These are phyloP conservation scores for Synchytrium microbalum DNA, from an alignment of 371 early-diverging fungal species.

Conservation along the genomic window DNA sequence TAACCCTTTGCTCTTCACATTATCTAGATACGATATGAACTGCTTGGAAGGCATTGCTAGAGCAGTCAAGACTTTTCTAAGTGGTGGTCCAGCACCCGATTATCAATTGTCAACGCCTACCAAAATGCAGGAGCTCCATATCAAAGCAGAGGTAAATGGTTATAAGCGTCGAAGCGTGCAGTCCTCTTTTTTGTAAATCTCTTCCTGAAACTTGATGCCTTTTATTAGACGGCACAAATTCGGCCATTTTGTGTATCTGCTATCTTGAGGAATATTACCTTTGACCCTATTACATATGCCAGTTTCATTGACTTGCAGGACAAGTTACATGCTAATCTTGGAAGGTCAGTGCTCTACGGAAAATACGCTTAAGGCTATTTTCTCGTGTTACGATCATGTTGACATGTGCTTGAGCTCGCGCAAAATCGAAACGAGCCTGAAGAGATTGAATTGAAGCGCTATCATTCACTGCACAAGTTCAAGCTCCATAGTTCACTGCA, in stretches of 20 bases:
- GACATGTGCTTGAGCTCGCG: conserved; percentile 5
- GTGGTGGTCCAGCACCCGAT: conserved; percentile 53
- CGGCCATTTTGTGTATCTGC: conserved; percentile 93
- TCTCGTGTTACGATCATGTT: background rate
- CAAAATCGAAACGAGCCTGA: conserved; percentile 2
- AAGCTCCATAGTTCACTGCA: background rate
- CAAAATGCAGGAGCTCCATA: conserved; percentile 53
- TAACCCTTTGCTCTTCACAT: no score
- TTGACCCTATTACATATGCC: conserved; percentile 79
- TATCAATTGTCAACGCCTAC: conserved; percentile 55
- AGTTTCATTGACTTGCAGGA: conserved; percentile 99
- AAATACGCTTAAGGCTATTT: no score
- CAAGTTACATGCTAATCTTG: conserved; percentile 96
- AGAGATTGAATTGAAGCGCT: background rate
- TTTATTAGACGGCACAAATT: conserved; percentile 44
- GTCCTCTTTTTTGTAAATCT: background rate
- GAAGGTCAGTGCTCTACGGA: conserved; percentile 52
- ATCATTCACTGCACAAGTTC: background rate
- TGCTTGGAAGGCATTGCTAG: conserved; percentile 92
- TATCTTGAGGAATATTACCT: conserved; percentile 82
- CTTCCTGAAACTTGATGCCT: background rate
- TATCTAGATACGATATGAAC: conserved; percentile 89
- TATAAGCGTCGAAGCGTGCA: background rate
- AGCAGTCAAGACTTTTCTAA: conserved; percentile 76
- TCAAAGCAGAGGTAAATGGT: conserved; percentile 58